Evolutionary conservation across 2,329 filamentous ascomycete genomes (phyloP).

Genomic region (Trichoderma harzianum): DNA sequence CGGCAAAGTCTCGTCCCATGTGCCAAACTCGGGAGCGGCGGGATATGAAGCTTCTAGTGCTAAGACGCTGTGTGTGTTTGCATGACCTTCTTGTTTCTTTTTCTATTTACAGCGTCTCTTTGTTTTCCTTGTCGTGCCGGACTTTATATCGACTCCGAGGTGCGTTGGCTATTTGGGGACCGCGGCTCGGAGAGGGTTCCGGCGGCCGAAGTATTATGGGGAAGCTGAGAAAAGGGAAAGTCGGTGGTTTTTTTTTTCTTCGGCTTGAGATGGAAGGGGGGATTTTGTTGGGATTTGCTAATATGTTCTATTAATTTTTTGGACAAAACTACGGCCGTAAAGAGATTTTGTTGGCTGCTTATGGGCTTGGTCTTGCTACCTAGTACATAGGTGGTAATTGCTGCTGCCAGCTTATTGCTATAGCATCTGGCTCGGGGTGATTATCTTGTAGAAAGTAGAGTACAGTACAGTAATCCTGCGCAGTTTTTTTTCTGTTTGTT

Average conservation of each 20-base stretch:
- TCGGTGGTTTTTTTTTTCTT: neutral
- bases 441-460: neutral
- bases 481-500: neutral
- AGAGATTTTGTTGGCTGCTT: neutral
- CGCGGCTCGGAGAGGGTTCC: neutral
- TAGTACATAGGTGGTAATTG: neutral
- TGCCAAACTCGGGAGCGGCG: slow-evolving; percentile 5
- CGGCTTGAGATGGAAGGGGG: neutral
- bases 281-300: slow-evolving; percentile 5
- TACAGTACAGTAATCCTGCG: neutral
- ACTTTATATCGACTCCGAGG: slow-evolving; percentile 13
- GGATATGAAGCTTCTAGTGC: neutral
- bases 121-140: neutral
- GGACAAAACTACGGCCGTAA: neutral
- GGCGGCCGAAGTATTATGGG: neutral
- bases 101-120: too few species aligned
- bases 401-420: neutral
- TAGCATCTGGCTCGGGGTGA: neutral
- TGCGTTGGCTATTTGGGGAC: neutral
- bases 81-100: neutral
- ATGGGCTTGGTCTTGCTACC: neutral
- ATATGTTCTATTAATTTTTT: neutral
- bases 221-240: neutral
- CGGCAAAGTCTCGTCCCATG: neutral
- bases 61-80: neutral